Percentiles rank a stretch among this genome's conserved stretches.
Evolutionary conservation across 257 asterid species (phyloP).

Genomic region (Forsythia suspensa): DNA sequence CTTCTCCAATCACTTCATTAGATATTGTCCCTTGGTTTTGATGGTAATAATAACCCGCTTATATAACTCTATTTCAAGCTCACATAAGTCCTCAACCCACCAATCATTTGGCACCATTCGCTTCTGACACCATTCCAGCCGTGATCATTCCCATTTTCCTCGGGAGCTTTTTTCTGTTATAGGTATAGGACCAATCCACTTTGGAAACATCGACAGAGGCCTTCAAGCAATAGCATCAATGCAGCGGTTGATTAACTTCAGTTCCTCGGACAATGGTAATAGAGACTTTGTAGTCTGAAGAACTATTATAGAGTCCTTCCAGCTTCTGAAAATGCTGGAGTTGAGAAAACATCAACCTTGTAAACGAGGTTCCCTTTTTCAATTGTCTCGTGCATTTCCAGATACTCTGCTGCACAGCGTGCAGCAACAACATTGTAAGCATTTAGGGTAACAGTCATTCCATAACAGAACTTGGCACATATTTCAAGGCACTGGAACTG

Average conservation of each 20-base stretch:
- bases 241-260: constrained; percentile 70
- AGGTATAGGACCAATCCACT: constrained; percentile 92
- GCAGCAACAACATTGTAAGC: constrained; percentile 74
- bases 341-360: constrained; percentile 84
- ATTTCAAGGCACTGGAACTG: constrained; percentile 77
- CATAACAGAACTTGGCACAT: constrained; percentile 92
- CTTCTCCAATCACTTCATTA: constrained; percentile 80
- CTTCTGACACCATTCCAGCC: constrained; percentile 59
- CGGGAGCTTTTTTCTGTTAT: constrained; percentile 74
- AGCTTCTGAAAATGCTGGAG: constrained; percentile 80
- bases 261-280: constrained; percentile 64
- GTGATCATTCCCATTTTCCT: constrained; percentile 68
- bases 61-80: constrained; percentile 77
- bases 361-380: constrained; percentile 88
- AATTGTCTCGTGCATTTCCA: constrained; percentile 73
- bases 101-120: constrained; percentile 78
- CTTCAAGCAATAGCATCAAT: constrained; percentile 71
- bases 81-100: constrained; percentile 95
- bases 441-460: constrained; percentile 82
- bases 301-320: constrained; percentile 95
- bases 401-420: constrained; percentile 94
- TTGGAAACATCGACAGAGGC: constrained; percentile 72
- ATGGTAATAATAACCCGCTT: constrained; percentile 56
- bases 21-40: constrained; percentile 51
- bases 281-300: constrained; percentile 69